Evolutionary conservation across 805 yeast genomes (phyloP).

Genomic region (Metschnikowia cerradonensis): DNA sequence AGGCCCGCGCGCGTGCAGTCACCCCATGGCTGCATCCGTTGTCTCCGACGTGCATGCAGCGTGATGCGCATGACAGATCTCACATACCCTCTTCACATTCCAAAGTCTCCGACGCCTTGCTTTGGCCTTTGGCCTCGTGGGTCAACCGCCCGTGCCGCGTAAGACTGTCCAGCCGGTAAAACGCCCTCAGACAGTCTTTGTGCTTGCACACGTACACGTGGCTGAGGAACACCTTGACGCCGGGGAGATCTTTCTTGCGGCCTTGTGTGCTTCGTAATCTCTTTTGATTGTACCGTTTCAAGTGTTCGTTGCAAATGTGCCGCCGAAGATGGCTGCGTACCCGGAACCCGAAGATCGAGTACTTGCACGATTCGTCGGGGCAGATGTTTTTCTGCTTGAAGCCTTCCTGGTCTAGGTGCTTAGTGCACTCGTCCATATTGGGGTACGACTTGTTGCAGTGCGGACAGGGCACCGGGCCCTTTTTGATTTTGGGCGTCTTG

Average conservation of each 20-base stretch:
- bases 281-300: constrained; percentile 15
- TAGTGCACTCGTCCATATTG: constrained; percentile 8
- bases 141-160: constrained; percentile 15
- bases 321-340: constrained; percentile 15
- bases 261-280: constrained; percentile 6
- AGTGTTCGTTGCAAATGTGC: constrained; percentile 17
- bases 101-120: neutral
- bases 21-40: neutral
- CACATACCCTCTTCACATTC: neutral
- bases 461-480: constrained; percentile 5
- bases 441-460: constrained; percentile 13
- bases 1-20: neutral
- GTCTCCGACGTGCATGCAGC: neutral
- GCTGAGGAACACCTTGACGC: constrained; percentile 7
- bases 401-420: constrained; percentile 11
- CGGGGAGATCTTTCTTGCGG: constrained; percentile 4
- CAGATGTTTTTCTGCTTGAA: constrained; percentile 16
- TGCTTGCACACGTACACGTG: constrained; percentile 16
- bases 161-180: constrained; percentile 19
- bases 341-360: constrained; percentile 13
- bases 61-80: neutral
- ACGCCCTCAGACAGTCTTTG: constrained; percentile 14
- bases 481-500: neutral
- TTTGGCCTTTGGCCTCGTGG: neutral
- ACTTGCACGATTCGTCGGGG: constrained; percentile 14